Conservation (phyloP, 805 yeast genomes). For the Torulaspora delbrueckii region DNA sequence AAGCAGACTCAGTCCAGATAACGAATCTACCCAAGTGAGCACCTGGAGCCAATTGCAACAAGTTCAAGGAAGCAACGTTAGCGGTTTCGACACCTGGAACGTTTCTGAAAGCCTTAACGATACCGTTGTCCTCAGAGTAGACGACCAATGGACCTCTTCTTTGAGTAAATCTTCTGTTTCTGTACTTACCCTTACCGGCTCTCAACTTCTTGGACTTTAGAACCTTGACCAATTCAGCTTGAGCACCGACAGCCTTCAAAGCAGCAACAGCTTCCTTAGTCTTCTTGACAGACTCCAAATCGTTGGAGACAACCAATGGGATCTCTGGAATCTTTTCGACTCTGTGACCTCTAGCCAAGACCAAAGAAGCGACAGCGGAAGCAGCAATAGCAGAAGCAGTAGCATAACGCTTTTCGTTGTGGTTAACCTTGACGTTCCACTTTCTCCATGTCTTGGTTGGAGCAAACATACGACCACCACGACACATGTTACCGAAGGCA, state of each 20-base stretch:
- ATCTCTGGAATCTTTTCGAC: conserved; percentile 97
- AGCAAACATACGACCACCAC: conserved; percentile 99
- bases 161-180: conserved; percentile 99
- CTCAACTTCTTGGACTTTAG: conserved; percentile 97
- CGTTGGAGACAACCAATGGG: conserved; percentile 94
- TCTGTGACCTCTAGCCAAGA: conserved; percentile 99
- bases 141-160: conserved; percentile 99
- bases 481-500: conserved; percentile 99
- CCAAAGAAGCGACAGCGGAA: conserved; percentile 95
- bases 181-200: conserved; percentile 99
- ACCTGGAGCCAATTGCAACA: conserved; percentile 99
- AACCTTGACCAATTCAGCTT: conserved; percentile 96
- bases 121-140: conserved; percentile 96
- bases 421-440: conserved; percentile 99
- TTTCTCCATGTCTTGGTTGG: conserved; percentile 99
- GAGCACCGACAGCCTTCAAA: conserved; percentile 98
- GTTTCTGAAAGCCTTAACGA: conserved; percentile 98
- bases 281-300: conserved; percentile 87
- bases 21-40: conserved; percentile 99
- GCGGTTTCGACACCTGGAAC: conserved; percentile 99
- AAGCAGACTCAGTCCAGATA: conserved; percentile 99
- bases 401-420: conserved; percentile 99
- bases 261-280: conserved; percentile 98
- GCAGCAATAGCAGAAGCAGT: conserved; percentile 99
- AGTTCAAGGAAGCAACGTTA: conserved; percentile 84